phyloP scores from a whole-genome alignment of 208 protist species.

The Tritrichomonas musculus region DNA sequence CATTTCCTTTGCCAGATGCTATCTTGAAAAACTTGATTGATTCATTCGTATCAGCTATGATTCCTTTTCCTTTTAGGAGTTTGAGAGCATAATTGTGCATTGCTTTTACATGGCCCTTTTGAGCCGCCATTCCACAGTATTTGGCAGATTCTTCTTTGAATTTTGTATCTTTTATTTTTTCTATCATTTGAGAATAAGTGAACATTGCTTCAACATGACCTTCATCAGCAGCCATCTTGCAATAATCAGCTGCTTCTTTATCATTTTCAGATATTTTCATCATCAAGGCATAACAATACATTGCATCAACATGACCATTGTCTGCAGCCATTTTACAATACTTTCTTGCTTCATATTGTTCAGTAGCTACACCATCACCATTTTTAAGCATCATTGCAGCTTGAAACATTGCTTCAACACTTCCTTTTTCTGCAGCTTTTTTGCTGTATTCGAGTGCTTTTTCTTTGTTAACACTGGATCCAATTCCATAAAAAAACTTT shows the following conservation, averaged over 20 bases:
- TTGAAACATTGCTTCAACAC: background rate
- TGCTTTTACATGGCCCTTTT: background rate
- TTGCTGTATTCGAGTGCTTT: no score
- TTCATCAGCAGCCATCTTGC: background rate
- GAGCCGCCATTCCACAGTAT: background rate
- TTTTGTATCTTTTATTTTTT: background rate
- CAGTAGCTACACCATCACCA: background rate
- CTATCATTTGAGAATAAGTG: background rate
- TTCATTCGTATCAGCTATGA: no score
- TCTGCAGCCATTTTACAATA: background rate
- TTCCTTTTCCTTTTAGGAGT: background rate
- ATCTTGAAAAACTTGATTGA: no score
- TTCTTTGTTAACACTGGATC: no score
- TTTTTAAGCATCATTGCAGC: background rate
- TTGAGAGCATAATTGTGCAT: background rate
- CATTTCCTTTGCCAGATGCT: no score
- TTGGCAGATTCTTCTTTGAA: background rate
- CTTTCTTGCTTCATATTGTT: background rate
- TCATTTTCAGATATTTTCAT: background rate
- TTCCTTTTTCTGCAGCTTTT: background rate
- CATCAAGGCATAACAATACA: background rate
- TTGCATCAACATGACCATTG: background rate
- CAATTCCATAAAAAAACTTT: no score
- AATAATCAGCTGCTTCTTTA: background rate
- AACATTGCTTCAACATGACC: background rate